Evolutionary conservation across 768 basidiomycete genomes (phyloP), one percentile per base, ranked within the genome.

Genomic region (Peribolospora kevripleyi): DNA sequence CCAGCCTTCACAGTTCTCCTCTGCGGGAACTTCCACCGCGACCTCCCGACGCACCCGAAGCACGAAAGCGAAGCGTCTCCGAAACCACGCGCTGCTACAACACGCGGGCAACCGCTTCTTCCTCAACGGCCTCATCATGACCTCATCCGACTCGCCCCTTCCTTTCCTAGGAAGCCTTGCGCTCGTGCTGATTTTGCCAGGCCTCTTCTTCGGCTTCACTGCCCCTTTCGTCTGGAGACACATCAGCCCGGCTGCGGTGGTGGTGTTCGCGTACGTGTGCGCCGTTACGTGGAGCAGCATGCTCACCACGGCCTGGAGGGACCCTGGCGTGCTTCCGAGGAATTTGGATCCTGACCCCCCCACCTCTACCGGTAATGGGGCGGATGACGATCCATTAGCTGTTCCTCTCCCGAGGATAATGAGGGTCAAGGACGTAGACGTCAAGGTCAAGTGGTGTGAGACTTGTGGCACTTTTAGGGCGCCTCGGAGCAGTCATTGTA

Each of bases 391-490:
- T 40, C 58, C 73, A 45, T 75, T 73, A 42, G 25, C 25, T 25
- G 73, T 71, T 41, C 84, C 86, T 1, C 71, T 84, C 66, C 83
- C 85, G 37, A 74, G 84, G 55, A 84, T 87, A 65, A 70, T 95
- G 45, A 78, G 77, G 60, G 79, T 95, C 47, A 76, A 84, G 13
- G 65, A 73, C 11, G 84, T 84, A 60, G 71, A 57, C 1, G 58
- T 61, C 9, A 60, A 51, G 36, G 54, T 54, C 50, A 64, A 64
- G 49, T 64, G 90, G 87, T 98, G 91, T 65, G 76, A 80, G 41
- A 95, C 88, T 9, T 98, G 91, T 68, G 76, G 77, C 62, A 86
- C 77, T 2, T 98, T 95, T 65, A 78, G 91, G 14, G 86, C 91
- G 6, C 91, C 91, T 4, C 72, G 91, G 59, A 82, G 87, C 14